Base-by-base conservation (phyloP, 768 basidiomycete species). In the Rhodosporidiobolus odoratus region DNA sequence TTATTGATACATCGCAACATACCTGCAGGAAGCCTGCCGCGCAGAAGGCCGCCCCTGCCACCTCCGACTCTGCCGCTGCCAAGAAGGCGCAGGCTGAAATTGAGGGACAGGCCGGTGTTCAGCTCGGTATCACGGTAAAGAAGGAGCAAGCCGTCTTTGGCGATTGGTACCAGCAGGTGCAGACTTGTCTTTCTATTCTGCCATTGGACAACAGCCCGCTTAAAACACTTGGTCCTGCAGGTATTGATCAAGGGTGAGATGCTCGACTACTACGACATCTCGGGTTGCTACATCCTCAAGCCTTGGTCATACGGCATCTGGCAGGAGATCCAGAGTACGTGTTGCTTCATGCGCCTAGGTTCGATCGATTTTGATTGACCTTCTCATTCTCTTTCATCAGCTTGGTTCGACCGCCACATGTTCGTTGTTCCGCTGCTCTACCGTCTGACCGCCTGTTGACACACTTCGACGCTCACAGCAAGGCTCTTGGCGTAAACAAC, bases 231-330 rank as follows among this genome's bases (percentile, higher is more conserved):
- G 13, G 1, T 19, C 57, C 37, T 34, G 41, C 53, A 95, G 92
- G 93, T 96, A n/a, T 83, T 99, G 71, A 83, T 97, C 81, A 97
- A 97, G 83, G 89, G 93, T 8, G 94, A 99, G 74, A 99, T 99
- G 96, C 81, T 99, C 62, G 96, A 99, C 77, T 99, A 98, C 81
- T 98, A 99, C 83, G 94, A 87, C 80, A 92, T 99, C 79, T 93
- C 91, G 71, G 96, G 96, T 23, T 99, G 96, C 79, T 99, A 99
- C 81, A 96, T 98, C 79, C 87, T 99, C 68, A 92, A 91, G 78
- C 96, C 96, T 1, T 94, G 92, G 91, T 94, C 92, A 1, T 98
- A 90, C 81, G 88, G 88, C 74, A 92, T 99, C 77, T 98, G 96
- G 96, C 92, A 98, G 79, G 85, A 85, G 68, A 97, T 99, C 69